Evolutionary conservation across 768 basidiomycete species (phyloP).

Genomic region (Brasilioporus rufonigricans): DNA sequence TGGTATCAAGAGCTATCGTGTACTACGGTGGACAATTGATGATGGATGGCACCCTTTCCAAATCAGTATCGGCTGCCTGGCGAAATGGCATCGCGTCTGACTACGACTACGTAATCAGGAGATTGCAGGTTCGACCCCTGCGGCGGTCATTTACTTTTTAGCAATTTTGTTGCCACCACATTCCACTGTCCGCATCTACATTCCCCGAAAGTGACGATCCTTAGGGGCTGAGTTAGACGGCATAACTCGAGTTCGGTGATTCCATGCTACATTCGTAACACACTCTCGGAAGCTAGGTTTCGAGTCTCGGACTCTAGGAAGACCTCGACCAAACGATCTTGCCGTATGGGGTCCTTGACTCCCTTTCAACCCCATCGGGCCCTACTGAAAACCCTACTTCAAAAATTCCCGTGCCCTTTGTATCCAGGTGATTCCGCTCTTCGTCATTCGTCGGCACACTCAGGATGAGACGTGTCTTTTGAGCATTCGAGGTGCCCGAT

Average conservation of each 20-base stretch:
- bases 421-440: conserved; percentile 33
- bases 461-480: conserved; percentile 35
- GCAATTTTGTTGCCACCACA: neutral
- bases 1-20: too few relatives aligned
- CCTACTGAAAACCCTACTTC: conserved; percentile 53
- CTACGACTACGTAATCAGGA: conserved; percentile 77
- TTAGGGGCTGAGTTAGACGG: too few relatives aligned
- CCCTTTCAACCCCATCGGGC: conserved; percentile 29
- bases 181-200: too few relatives aligned
- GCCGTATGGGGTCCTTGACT: conserved; percentile 46
- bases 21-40: neutral
- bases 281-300: neutral
- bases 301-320: neutral
- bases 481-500: conserved; percentile 3
- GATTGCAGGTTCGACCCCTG: conserved; percentile 92
- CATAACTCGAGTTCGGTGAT: too few relatives aligned
- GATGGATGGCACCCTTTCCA: neutral
- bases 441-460: conserved; percentile 35
- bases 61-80: conserved; percentile 60
- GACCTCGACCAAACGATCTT: conserved; percentile 42
- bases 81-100: conserved; percentile 95
- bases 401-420: conserved; percentile 40
- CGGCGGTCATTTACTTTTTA: conserved; percentile 23
- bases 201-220: too few relatives aligned
- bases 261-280: too few relatives aligned